phyloP scores from a whole-genome alignment of 108 stramenopile species.

The Skeletonema marinoi region DNA sequence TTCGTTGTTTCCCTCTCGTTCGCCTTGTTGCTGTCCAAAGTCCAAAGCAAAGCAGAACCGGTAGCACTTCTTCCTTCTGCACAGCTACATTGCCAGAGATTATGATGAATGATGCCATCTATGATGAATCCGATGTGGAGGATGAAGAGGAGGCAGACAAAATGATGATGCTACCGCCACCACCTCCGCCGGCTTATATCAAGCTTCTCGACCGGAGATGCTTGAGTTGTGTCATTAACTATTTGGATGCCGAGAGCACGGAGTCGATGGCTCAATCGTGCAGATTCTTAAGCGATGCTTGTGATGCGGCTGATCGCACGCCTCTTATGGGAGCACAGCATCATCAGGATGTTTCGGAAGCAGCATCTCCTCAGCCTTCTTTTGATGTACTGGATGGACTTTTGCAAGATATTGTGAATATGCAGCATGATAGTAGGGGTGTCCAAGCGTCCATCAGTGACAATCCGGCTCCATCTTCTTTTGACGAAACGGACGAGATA shows the following conservation, averaged over 20 bases:
- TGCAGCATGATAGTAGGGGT: no score
- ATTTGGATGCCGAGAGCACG: neutral
- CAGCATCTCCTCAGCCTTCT: neutral
- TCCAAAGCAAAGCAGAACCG: no score
- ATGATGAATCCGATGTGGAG: neutral
- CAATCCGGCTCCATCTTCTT: neutral
- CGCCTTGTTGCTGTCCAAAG: no score
- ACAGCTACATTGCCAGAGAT: no score
- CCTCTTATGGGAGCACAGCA: neutral
- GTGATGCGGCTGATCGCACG: neutral
- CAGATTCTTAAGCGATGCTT: neutral
- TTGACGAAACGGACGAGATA: neutral
- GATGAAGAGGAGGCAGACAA: neutral
- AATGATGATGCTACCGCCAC: neutral
- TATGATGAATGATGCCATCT: neutral
- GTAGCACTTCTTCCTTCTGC: no score
- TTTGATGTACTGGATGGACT: neutral
- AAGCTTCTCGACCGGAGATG: conserved; percentile 11
- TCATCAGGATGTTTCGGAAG: neutral
- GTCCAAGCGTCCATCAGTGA: neutral
- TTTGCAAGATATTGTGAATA: neutral
- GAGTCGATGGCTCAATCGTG: neutral
- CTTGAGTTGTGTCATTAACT: neutral
- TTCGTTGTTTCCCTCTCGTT: no score
- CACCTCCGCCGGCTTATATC: conserved; percentile 16